phyloP scores from a whole-genome alignment of 1,284 basidiomycete genomes.

The Blastosporella zonata region DNA sequence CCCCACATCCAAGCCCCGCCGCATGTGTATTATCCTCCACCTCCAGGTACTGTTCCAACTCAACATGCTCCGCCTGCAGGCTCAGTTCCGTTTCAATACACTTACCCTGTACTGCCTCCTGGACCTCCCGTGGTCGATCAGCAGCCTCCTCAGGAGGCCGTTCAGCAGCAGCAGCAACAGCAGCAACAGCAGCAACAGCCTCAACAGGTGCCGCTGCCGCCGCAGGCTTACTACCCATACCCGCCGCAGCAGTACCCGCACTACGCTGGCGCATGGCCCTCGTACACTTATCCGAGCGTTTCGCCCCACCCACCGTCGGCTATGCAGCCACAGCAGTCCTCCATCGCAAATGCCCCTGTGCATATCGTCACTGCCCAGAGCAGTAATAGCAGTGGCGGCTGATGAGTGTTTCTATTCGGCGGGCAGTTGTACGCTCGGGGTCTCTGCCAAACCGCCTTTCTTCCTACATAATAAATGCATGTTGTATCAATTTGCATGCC shows the following conservation, averaged over 20 bases:
- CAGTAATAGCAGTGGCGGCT: slow-evolving; percentile 7
- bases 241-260: slow-evolving; percentile 13
- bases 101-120: slow-evolving; percentile 3
- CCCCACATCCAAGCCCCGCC: slow-evolving; percentile 2
- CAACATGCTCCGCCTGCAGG: slow-evolving; percentile 2
- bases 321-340: slow-evolving; percentile 15
- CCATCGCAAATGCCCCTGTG: slow-evolving; percentile 16
- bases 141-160: slow-evolving; percentile 5
- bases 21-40: slow-evolving; percentile 12
- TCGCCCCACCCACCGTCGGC: neutral
- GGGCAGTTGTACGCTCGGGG: slow-evolving; percentile 20
- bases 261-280: slow-evolving; percentile 9
- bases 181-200: slow-evolving; percentile 8
- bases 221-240: slow-evolving; percentile 16
- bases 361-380: neutral
- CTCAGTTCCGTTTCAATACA: slow-evolving; percentile 8
- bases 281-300: slow-evolving; percentile 13
- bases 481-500: slow-evolving; percentile 1
- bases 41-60: slow-evolving; percentile 5
- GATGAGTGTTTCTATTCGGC: slow-evolving; percentile 4
- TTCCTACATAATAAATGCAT: slow-evolving; percentile 8
- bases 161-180: slow-evolving; percentile 8
- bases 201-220: neutral
- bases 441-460: slow-evolving; percentile 19
- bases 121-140: neutral